These are phyloP conservation scores for Candida buenavistaensis DNA, from an alignment of 1,139 yeast species.

Conservation along the genomic window DNA sequence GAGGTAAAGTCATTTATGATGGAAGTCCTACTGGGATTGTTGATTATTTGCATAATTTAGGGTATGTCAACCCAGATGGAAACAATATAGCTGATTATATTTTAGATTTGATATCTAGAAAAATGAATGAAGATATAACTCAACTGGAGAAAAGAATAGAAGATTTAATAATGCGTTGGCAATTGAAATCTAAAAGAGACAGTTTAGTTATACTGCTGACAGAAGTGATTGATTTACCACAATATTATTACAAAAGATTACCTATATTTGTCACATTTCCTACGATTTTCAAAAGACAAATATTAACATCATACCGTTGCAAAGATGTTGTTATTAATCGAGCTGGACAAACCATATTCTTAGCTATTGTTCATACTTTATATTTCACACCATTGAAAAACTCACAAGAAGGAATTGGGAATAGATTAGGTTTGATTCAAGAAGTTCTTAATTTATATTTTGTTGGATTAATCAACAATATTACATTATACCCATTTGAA, in stretches of 20 bases:
- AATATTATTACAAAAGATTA: slow-evolving; percentile 20
- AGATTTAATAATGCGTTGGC: slow-evolving; percentile 42
- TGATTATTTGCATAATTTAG: slow-evolving; percentile 44
- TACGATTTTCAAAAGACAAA: slow-evolving; percentile 34
- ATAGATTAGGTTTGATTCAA: slow-evolving; percentile 75
- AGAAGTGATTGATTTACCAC: slow-evolving; percentile 19
- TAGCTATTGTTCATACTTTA: slow-evolving; percentile 66
- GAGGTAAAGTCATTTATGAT: slow-evolving; percentile 64
- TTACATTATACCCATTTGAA: slow-evolving; percentile 73
- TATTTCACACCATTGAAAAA: slow-evolving; percentile 70
- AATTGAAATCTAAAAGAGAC: slow-evolving; percentile 5
- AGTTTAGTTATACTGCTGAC: slow-evolving; percentile 8
- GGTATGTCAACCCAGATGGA: slow-evolving; percentile 55
- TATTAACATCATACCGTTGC: slow-evolving; percentile 55
- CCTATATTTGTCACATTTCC: slow-evolving; percentile 28
- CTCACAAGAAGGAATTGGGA: slow-evolving; percentile 55
- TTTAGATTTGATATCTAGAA: slow-evolving; percentile 65
- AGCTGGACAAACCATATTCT: slow-evolving; percentile 62
- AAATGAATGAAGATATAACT: slow-evolving; percentile 31
- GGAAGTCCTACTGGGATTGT: slow-evolving; percentile 44
- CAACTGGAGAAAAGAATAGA: slow-evolving; percentile 31
- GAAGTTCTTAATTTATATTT: slow-evolving; percentile 72
- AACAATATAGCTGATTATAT: slow-evolving; percentile 74
- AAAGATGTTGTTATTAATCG: slow-evolving; percentile 66
- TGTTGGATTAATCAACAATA: slow-evolving; percentile 76